Base-by-base conservation (phyloP, 2,329 filamentous ascomycete genomes). In the Beauveria asiatica region DNA sequence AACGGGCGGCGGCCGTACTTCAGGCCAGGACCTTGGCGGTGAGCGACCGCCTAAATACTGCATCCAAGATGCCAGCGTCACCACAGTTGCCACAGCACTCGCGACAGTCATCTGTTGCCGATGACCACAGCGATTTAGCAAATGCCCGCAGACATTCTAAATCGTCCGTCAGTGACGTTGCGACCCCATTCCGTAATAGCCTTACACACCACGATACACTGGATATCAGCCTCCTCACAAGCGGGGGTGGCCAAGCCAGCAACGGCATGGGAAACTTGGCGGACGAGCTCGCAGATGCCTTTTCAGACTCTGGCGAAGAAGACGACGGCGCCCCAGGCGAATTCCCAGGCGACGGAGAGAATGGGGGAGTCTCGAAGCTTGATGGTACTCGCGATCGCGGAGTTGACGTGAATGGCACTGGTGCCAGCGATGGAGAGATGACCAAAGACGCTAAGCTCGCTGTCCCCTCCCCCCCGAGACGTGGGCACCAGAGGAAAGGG, bases 281-380 rank as follows among this genome's bases (percentile, higher is more conserved):
- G 1, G 90, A 93, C 72, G 90, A 94, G 72, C 76, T 94, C 52
- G 90, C 87, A 1, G 88, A 89, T 68, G 85, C 86, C 4, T 84
- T 88, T 71, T 84, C 83, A 48, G 85, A 84, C 39, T 87, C 84
- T 9, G 83, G 82, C 44, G 81, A 80, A 21, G 79, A 80, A 48
- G 77, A 79, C 21, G 71, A 77, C 13, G 77, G 50, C 69, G 65
- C 21, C 57, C 67, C 5, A 2, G 56, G 61, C 11, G 63, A 65
- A 41, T 53, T 13, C 33, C 9, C 23, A 11, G 19, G 30, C 16
- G 30, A 44, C 13, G 41, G 46, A 9, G 45, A 33, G 44, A 55
- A 45, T 5, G 56, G 61, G 16, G 56, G 63, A 19, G 50, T 58
- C 3, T 56, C 58, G 46, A 64, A 63, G 25, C 39, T 23, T 7